Evolutionary conservation across 345 rosid genomes (phyloP).

Genomic region (Conringia planisiliqua): DNA sequence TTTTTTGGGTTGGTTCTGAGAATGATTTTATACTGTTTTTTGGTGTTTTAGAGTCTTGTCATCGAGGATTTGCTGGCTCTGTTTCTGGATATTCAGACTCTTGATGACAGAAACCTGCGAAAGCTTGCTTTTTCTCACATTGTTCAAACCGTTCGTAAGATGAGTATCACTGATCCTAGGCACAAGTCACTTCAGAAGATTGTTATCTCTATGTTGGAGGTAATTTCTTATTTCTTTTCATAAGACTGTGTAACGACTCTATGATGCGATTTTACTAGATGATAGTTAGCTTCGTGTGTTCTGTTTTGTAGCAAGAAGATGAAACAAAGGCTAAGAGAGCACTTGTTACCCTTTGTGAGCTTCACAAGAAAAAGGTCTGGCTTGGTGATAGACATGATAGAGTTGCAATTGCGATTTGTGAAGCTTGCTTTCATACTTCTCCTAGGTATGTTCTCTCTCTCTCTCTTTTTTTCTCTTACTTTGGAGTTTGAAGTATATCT

Average conservation of each 20-base stretch:
- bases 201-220: conserved; percentile 69
- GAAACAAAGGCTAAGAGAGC: conserved; percentile 76
- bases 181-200: conserved; percentile 81
- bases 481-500: not conserved
- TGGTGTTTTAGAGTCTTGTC: conserved; percentile 57
- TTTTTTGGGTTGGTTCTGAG: not conserved
- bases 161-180: conserved; percentile 72
- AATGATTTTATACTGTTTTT: not conserved
- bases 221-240: conserved; percentile 11
- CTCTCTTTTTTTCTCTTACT: not conserved
- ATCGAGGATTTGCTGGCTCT: conserved; percentile 61
- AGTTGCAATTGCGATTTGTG: conserved; percentile 89
- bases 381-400: conserved; percentile 79
- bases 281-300: not conserved
- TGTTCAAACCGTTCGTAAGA: conserved; percentile 67
- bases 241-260: not conserved
- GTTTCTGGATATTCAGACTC: conserved; percentile 81
- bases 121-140: conserved; percentile 80
- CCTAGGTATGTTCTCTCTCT: conserved; percentile 46
- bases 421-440: conserved; percentile 80
- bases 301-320: conserved; percentile 60
- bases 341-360: conserved; percentile 67
- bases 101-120: conserved; percentile 67
- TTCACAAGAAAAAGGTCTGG: conserved; percentile 84
- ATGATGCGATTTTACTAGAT: not conserved